Percentiles rank a stretch among this genome's conserved stretches.
Conservation (phyloP, 345 rosid species). For the Excoecaria agallocha region DNA sequence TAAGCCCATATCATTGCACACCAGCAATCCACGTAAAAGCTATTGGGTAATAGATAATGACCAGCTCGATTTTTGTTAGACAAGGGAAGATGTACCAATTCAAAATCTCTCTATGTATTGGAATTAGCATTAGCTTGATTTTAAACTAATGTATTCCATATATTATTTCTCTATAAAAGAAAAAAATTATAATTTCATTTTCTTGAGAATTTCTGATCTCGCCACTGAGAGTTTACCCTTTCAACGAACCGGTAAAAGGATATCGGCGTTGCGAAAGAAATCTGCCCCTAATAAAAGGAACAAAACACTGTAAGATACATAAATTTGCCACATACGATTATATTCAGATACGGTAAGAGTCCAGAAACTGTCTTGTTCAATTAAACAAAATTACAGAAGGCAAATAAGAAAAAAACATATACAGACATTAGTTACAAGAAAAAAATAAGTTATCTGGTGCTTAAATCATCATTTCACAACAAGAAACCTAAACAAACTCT, state of each 20-base stretch:
- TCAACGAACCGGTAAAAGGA: not conserved
- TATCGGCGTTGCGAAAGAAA: not conserved
- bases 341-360: slow-evolving; percentile 13
- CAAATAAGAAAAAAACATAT: slow-evolving; percentile 26
- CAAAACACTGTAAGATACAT: not conserved
- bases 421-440: slow-evolving; percentile 45
- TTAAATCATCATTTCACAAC: slow-evolving; percentile 16
- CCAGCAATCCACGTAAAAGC: too few relatives aligned
- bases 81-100: too few relatives aligned
- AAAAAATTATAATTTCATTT: too few relatives aligned
- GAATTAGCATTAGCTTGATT: too few relatives aligned
- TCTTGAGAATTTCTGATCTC: too few relatives aligned
- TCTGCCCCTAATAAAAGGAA: not conserved
- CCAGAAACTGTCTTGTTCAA: slow-evolving; percentile 23
- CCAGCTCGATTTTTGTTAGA: too few relatives aligned
- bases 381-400: slow-evolving; percentile 17
- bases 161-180: too few relatives aligned
- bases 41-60: too few relatives aligned
- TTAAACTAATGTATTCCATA: too few relatives aligned
- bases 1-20: too few relatives aligned
- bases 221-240: not conserved
- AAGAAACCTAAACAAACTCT: slow-evolving; percentile 19
- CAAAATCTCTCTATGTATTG: too few relatives aligned
- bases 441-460: slow-evolving; percentile 14
- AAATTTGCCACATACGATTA: slow-evolving; percentile 21